phyloP scores from a whole-genome alignment of 441 rosid genomes.

The Erodium trifolium region DNA sequence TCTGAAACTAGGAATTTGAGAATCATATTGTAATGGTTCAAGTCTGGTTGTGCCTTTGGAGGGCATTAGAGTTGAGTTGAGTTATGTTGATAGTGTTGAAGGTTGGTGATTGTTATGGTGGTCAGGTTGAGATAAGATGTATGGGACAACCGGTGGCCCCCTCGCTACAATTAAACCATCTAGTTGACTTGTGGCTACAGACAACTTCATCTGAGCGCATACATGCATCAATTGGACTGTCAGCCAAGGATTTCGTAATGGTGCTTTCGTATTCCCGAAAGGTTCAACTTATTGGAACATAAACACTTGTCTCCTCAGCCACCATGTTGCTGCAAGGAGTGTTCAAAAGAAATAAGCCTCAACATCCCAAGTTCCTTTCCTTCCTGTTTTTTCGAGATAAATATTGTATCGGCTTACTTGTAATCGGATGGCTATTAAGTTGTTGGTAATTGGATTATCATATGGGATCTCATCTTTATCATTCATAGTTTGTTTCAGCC shows the following conservation, averaged over 20 bases:
- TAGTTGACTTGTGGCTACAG: background rate
- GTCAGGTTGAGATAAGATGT: constrained; percentile 3
- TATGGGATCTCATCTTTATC: no score
- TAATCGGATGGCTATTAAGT: no score
- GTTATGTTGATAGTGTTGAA: background rate
- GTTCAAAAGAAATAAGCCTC: no score
- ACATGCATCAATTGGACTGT: background rate
- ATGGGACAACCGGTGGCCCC: background rate
- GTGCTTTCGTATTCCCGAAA: constrained; percentile 5
- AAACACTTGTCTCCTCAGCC: background rate
- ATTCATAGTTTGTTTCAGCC: no score
- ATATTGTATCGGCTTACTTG: no score
- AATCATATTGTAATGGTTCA: no score
- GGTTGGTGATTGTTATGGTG: background rate
- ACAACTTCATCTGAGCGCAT: background rate
- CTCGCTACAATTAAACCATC: background rate
- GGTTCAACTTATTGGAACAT: background rate
- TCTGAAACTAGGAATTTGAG: no score
- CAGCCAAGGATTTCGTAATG: constrained; percentile 3
- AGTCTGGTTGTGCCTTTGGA: no score
- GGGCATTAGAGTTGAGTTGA: background rate
- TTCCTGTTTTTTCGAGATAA: no score
- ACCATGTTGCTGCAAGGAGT: no score
- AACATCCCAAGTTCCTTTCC: no score
- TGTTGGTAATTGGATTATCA: no score